These are phyloP conservation scores for Pseudocercospora fuligena DNA, from an alignment of 2,329 filamentous ascomycete genomes.

Conservation along the genomic window DNA sequence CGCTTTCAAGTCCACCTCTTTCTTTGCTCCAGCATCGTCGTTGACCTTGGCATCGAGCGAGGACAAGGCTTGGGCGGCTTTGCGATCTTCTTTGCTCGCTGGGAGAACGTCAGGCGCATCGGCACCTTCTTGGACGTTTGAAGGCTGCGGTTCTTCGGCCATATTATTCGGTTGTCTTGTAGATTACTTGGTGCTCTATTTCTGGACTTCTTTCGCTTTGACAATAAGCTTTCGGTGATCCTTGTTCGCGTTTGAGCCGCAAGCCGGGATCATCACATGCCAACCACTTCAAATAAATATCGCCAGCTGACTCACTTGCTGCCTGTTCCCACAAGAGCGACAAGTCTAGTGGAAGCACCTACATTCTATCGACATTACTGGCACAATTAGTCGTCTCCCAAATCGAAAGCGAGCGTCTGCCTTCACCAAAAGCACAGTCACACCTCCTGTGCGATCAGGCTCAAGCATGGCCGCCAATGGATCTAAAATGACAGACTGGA, in stretches of 20 bases:
- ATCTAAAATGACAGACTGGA: constrained; percentile 51
- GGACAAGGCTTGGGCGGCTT: constrained; percentile 74
- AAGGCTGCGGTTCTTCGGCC: constrained; percentile 67
- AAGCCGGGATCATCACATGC: background rate
- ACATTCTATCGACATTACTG: too few relatives aligned
- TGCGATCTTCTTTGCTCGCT: constrained; percentile 74
- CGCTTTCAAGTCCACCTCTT: constrained; percentile 71
- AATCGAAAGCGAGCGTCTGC: background rate
- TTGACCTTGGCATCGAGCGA: constrained; percentile 66
- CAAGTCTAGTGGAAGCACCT: background rate
- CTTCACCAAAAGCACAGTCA: background rate
- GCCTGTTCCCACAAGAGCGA: background rate
- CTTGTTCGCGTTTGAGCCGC: constrained; percentile 1
- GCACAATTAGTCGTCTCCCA: too few relatives aligned
- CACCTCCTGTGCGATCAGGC: background rate
- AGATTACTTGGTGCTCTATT: background rate
- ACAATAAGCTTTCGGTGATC: constrained; percentile 10
- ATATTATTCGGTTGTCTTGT: constrained; percentile 46
- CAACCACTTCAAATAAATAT: background rate
- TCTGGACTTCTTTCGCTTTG: background rate
- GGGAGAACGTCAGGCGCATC: constrained; percentile 60
- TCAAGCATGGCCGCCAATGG: constrained; percentile 9
- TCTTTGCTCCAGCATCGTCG: constrained; percentile 51
- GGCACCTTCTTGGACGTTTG: constrained; percentile 63
- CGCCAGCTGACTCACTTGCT: background rate